Conservation (phyloP, 169 alveolate species). For the Eimeria sp. region DNA sequence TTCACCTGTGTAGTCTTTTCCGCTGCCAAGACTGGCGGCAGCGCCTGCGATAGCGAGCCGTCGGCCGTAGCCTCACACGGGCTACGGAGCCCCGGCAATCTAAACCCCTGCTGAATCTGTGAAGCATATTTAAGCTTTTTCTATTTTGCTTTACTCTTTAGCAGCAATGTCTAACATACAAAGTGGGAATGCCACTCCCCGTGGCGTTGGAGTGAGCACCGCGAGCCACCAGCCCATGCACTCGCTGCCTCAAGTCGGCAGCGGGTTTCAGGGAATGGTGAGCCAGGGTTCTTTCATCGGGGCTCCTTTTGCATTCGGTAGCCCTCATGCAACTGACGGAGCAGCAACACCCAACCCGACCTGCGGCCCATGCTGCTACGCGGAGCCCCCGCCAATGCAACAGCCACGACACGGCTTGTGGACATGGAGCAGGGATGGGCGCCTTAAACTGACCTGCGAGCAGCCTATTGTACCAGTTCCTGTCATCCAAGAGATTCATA, state of each 20-base stretch:
- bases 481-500: conserved; percentile 91
- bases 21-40: conserved; percentile 74
- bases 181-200: conserved; percentile 68
- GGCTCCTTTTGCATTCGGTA: conserved; percentile 38
- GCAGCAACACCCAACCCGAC: conserved; percentile 67
- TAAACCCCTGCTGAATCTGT: background rate
- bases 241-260: conserved; percentile 76
- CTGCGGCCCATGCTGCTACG: conserved; percentile 74
- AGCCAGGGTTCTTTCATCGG: conserved; percentile 62
- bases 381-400: conserved; percentile 64
- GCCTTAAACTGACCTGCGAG: conserved; percentile 87
- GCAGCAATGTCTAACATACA: conserved; percentile 49
- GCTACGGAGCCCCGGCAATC: conserved; percentile 76
- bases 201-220: conserved; percentile 78
- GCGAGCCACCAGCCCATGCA: conserved; percentile 81
- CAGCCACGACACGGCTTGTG: conserved; percentile 83
- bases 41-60: conserved; percentile 69
- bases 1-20: conserved; percentile 14
- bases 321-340: conserved; percentile 53
- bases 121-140: conserved; percentile 7
- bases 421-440: conserved; percentile 90
- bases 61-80: conserved; percentile 81
- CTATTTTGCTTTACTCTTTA: conserved; percentile 9
- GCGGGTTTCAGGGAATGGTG: conserved; percentile 50
- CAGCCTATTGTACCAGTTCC: conserved; percentile 93